These are phyloP conservation scores for Fraxinus nigra DNA, from an alignment of 305 asterid genomes.

Conservation along the genomic window DNA sequence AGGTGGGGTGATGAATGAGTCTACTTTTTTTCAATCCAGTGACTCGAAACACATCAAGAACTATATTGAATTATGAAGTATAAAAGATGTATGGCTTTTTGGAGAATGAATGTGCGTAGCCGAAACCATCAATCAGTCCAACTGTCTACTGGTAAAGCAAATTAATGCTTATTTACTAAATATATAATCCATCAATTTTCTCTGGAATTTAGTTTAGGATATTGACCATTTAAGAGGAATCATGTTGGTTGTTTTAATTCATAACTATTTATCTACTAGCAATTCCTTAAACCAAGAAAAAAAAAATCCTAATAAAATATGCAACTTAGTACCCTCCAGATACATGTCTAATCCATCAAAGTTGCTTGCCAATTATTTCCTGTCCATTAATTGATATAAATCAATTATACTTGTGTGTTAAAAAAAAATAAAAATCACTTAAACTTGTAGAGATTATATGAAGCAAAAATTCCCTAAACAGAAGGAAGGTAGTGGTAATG, in stretches of 20 bases:
- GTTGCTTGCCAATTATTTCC: not conserved
- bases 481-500: not conserved
- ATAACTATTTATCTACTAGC: not conserved
- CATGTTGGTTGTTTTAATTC: not conserved
- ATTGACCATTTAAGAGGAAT: not conserved
- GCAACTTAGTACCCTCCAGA: not conserved
- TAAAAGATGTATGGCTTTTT: not conserved
- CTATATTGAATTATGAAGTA: not conserved
- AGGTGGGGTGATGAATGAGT: not conserved
- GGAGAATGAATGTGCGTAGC: not conserved
- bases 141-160: not conserved
- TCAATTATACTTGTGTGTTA: not conserved
- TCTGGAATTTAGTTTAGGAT: not conserved
- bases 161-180: not conserved
- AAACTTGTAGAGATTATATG: not conserved
- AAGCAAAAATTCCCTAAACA: not conserved
- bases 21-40: not conserved
- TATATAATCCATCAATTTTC: not conserved
- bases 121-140: not conserved
- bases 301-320: not conserved
- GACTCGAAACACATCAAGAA: not conserved
- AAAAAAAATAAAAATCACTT: not conserved
- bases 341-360: not conserved
- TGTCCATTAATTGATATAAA: not conserved
- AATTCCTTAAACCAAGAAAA: not conserved